Conservation (phyloP, 2,329 filamentous ascomycete species). For the Elsinoe necatrix region DNA sequence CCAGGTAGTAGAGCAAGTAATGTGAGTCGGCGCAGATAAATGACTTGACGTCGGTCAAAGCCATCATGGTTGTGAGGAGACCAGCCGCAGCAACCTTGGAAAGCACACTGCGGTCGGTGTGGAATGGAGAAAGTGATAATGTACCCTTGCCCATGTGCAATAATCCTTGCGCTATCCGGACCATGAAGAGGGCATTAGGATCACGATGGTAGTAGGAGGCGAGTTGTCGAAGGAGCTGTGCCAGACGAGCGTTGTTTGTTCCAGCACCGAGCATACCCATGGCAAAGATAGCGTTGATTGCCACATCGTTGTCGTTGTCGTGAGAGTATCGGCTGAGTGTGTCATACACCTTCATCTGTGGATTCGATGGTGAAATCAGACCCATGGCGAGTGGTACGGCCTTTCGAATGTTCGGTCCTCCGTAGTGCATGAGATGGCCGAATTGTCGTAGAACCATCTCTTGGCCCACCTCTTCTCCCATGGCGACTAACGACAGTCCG, state of each 20-base stretch:
- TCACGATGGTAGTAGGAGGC: conserved; percentile 98
- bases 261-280: conserved; percentile 96
- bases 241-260: conserved; percentile 94
- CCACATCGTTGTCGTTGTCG: conserved; percentile 97
- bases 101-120: conserved; percentile 92
- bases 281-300: conserved; percentile 96
- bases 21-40: conserved; percentile 66
- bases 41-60: conserved; percentile 91
- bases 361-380: conserved; percentile 92
- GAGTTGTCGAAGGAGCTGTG: conserved; percentile 85
- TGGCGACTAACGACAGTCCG: conserved; percentile 85
- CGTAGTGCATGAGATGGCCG: conserved; percentile 98
- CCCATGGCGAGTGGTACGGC: conserved; percentile 95
- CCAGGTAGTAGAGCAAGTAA: conserved; percentile 95
- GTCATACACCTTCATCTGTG: conserved; percentile 99
- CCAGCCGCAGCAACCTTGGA: conserved; percentile 86
- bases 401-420: conserved; percentile 92
- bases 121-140: conserved; percentile 93
- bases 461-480: conserved; percentile 97
- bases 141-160: conserved; percentile 99
- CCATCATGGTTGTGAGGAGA: conserved; percentile 79
- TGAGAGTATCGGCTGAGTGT: conserved; percentile 95
- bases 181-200: conserved; percentile 96
- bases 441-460: conserved; percentile 98
- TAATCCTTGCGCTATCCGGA: conserved; percentile 93